Conservation (phyloP, 768 basidiomycete species). For the Tylopilus sp. region DNA sequence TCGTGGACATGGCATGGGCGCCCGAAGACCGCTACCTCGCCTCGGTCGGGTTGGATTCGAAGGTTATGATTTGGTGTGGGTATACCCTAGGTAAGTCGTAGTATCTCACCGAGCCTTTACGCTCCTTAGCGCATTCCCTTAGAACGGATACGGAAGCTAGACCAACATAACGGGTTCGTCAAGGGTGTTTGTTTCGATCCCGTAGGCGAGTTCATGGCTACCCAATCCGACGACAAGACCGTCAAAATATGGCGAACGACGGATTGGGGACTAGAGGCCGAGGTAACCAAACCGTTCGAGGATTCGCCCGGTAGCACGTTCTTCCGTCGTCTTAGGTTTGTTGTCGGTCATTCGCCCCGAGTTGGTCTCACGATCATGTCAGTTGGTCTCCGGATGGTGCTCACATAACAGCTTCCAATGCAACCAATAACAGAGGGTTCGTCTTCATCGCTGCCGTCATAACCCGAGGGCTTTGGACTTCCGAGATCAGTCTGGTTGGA, state of each 20-base stretch:
- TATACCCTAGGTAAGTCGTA: conserved; percentile 69
- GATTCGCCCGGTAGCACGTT: conserved; percentile 94
- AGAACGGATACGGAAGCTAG: conserved; percentile 84
- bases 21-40: conserved; percentile 90
- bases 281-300: conserved; percentile 86
- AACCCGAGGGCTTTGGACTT: conserved; percentile 82
- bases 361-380: background rate
- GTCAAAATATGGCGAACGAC: conserved; percentile 96
- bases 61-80: conserved; percentile 92
- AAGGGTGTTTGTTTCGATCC: conserved; percentile 99
- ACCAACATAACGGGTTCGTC: conserved; percentile 92
- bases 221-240: conserved; percentile 92
- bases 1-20: conserved; percentile 94
- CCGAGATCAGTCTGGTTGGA: conserved; percentile 91
- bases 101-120: background rate
- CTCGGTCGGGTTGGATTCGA: conserved; percentile 89
- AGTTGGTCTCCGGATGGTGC: conserved; percentile 99
- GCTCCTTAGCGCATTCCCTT: background rate
- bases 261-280: conserved; percentile 85
- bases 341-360: background rate
- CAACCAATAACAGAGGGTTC: conserved; percentile 92
- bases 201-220: conserved; percentile 96
- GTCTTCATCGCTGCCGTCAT: conserved; percentile 98
- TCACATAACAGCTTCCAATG: conserved; percentile 95
- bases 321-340: conserved; percentile 83